Evolutionary conservation across 2,329 filamentous ascomycete genomes (phyloP).

Genomic region (Penicillium palitans): DNA sequence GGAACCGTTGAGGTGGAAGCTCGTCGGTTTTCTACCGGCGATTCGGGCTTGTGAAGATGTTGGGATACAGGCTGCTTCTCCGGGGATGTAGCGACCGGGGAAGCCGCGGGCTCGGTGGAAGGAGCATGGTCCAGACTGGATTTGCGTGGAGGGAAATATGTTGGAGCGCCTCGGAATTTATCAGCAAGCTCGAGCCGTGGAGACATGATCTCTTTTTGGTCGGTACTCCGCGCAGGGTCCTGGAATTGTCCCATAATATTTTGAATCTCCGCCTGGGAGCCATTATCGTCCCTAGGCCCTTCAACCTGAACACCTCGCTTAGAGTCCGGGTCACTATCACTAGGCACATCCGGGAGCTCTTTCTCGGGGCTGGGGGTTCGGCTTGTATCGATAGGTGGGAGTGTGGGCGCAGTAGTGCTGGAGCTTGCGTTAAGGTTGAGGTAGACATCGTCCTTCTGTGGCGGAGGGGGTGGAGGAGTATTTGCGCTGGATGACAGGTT

Average conservation of each 20-base stretch:
- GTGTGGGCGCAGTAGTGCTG: conserved; percentile 38
- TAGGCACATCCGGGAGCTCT: conserved; percentile 41
- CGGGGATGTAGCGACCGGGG: conserved; percentile 19
- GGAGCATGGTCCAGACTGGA: conserved; percentile 79
- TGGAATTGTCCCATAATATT: conserved; percentile 97
- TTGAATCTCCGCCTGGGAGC: conserved; percentile 83
- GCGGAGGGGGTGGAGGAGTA: conserved; percentile 44
- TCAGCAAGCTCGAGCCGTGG: conserved; percentile 80
- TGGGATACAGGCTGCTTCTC: conserved; percentile 30
- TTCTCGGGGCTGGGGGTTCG: conserved; percentile 40
- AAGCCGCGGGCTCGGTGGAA: conserved; percentile 35
- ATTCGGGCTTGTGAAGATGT: conserved; percentile 26
- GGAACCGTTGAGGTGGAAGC: conserved; percentile 48
- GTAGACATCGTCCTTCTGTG: conserved; percentile 55
- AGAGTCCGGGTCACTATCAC: conserved; percentile 36
- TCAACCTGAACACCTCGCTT: conserved; percentile 56
- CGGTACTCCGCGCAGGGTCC: conserved; percentile 68
- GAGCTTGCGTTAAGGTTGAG: conserved; percentile 52
- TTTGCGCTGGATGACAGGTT: conserved; percentile 21
- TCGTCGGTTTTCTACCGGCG: conserved; percentile 29
- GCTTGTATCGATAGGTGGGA: conserved; percentile 41
- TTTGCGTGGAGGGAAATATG: conserved; percentile 75
- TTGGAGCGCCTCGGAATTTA: conserved; percentile 66
- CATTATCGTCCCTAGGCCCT: conserved; percentile 63
- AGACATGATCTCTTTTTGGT: conserved; percentile 85